Base-by-base conservation (phyloP, 2,329 filamentous ascomycete genomes). In the Leptographium lundbergii region DNA sequence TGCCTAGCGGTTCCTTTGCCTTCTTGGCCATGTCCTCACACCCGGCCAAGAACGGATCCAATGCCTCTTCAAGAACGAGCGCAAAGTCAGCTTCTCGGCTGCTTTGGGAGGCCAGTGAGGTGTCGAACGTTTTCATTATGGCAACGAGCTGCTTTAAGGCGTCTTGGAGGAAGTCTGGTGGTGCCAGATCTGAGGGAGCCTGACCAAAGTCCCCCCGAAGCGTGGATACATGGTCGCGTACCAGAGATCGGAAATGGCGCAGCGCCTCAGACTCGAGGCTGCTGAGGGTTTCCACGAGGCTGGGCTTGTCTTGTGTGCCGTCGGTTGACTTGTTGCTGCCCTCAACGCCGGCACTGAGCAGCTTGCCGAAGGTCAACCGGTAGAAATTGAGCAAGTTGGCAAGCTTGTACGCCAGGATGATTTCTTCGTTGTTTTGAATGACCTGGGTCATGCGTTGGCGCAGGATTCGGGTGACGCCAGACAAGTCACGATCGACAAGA, bases 311-410 rank as follows among this genome's bases (percentile, higher is more conserved):
- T 17, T 27, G 45, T 27, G 27, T n/a, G 11, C 7, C 47, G 6
- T 53, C 32, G 24, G 5, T 13, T 29, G 4, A 24, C 9, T 36
- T 48, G 34, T 17, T 17, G n/a, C 53, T n/a, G 17, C 25, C n/a
- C 13, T 45, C 27, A 36, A 51, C 24, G 19, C n/a, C 25, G 3
- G 45, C 53, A 2, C 88, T 87, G 0, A 97, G 76, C 0, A 97
- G 77, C 65, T 87, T 92, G 19, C 83, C 75, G 69, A 97, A 96
- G 1, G 91, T 96, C 62, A 83, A 79, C 34, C 83, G 85, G 73
- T 99, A 99, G 72, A 99, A 99, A 48, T 83, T 85, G 50, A 97
- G 79, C 1, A 99, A 77, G 66, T 95, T 96, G 13, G 89, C 86
- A 48, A 97, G 84, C 69, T 91, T 94, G 75, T 96, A 99, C 39